Evolutionary conservation across 2,329 filamentous ascomycete species (phyloP), one percentile per base, ranked within the genome.

Genomic region (Claviceps arundinis): DNA sequence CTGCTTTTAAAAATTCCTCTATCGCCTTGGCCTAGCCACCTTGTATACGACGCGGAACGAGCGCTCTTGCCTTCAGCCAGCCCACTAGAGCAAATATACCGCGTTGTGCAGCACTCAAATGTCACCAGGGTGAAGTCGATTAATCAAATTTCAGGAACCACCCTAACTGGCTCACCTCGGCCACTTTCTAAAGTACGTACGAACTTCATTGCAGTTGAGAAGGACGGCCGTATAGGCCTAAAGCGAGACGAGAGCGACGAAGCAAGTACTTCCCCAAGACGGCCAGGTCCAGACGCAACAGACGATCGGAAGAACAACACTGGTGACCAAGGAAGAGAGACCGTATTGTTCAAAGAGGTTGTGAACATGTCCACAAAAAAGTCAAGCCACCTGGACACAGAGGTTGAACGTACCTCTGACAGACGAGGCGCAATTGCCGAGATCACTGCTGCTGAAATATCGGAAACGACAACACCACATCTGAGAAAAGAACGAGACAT

Each of bases 171-270:
- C 37, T 80, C 77, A 17, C 77, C 80, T 37, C 74, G 84, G 60
- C 85, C 82, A 24, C 75, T 89, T 42, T 87, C 85, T 56, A 87
- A 85, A 67, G 81, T 89, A 44, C 78, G 85, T 58, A 85, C 85
- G 40, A 87, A 73, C 64, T 90, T 90, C 64, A 77, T 90, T 50
- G 79, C 84, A 17, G 77, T 90, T 46, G 84, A 89, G 62, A 80
- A 80, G 56, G 76, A 80, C 66, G 78, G 78, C 51, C 70, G 74
- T 45, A 69, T 81, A 58, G 78, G 78, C 46, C 65, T 81, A 34
- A 72, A 69, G 60, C 60, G 67, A 61, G 64, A 70, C 37, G 59
- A 60, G 37, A 70, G 68, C 56, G 62, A 63, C 57, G 66, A 69
- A 56, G 65, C 67, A n/a, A 69, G 64, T 52, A 54, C 65, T 37